Conservation (phyloP, 2,329 filamentous ascomycete species). For the Trichoderma sp. region DNA sequence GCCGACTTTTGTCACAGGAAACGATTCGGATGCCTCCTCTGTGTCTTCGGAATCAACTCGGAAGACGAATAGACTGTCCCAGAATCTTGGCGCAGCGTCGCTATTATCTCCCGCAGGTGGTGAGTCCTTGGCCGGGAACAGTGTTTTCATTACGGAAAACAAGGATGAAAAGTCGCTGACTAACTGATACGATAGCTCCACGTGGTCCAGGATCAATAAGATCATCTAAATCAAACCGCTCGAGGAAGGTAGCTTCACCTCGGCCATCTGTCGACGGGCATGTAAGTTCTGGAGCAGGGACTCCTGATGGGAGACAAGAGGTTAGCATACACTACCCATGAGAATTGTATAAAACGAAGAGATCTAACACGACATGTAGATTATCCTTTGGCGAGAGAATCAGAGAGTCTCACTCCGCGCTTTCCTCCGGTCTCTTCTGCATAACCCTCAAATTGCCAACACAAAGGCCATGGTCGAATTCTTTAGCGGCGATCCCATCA, state of each 20-base stretch:
- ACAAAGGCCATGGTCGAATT: constrained; percentile 85
- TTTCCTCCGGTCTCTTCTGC: constrained; percentile 80
- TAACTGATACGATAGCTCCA: constrained; percentile 8
- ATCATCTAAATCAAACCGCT: constrained; percentile 32
- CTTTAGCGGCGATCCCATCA: constrained; percentile 68
- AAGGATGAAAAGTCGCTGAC: background rate
- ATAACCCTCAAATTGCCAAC: constrained; percentile 78
- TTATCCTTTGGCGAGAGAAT: constrained; percentile 76
- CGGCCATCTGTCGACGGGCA: constrained; percentile 34
- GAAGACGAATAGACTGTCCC: constrained; percentile 39
- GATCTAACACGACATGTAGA: constrained; percentile 35
- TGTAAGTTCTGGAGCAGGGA: constrained; percentile 26
- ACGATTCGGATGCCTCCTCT: constrained; percentile 74
- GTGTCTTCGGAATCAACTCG: constrained; percentile 76
- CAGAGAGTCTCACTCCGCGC: constrained; percentile 89
- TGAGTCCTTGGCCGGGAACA: background rate
- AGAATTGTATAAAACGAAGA: background rate
- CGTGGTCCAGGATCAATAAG: constrained; percentile 29
- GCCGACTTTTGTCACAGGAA: constrained; percentile 49
- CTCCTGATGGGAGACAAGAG: constrained; percentile 26
- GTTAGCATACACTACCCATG: constrained; percentile 23
- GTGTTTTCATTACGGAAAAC: background rate
- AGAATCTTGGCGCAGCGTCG: constrained; percentile 22
- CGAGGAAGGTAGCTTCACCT: constrained; percentile 29
- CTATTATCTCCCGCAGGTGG: constrained; percentile 32